phyloP scores from a whole-genome alignment of 805 yeast species.

The Candida qinlingensis region DNA sequence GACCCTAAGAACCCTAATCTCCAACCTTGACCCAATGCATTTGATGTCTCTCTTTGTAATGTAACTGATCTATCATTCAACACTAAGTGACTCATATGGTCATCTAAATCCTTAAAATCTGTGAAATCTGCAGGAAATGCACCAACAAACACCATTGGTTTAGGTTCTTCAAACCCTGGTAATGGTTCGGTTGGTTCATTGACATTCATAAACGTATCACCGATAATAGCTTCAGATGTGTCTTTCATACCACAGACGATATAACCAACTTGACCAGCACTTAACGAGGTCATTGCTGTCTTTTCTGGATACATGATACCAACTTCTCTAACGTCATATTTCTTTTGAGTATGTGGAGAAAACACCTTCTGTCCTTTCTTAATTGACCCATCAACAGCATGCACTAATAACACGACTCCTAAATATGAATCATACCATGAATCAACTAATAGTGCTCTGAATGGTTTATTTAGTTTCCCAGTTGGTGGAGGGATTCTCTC shows the following conservation, averaged over 20 bases:
- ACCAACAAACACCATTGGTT: constrained; percentile 98
- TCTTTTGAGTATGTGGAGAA: constrained; percentile 70
- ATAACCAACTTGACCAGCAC: constrained; percentile 93
- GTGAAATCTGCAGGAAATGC: constrained; percentile 96
- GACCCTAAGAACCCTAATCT: constrained; percentile 93
- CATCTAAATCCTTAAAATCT: constrained; percentile 85
- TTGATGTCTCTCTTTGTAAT: constrained; percentile 83
- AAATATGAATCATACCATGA: constrained; percentile 95
- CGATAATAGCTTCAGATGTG: constrained; percentile 80
- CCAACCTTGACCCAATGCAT: constrained; percentile 97
- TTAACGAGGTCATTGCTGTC: constrained; percentile 52
- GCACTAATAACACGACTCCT: constrained; percentile 83
- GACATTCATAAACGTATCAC: constrained; percentile 76
- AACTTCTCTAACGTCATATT: constrained; percentile 85
- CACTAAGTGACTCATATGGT: constrained; percentile 81
- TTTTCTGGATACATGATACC: constrained; percentile 96
- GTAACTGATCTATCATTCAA: constrained; percentile 90
- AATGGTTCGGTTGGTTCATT: constrained; percentile 65
- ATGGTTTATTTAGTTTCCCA: constrained; percentile 48
- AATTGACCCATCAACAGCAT: constrained; percentile 78
- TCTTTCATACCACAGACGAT: constrained; percentile 92
- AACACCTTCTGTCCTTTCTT: constrained; percentile 69
- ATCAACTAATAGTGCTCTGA: constrained; percentile 82
- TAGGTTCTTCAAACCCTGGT: constrained; percentile 94
- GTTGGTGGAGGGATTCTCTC: constrained; percentile 76